phyloP scores from a whole-genome alignment of 148 eudicot species.

The Chenopodium album region DNA sequence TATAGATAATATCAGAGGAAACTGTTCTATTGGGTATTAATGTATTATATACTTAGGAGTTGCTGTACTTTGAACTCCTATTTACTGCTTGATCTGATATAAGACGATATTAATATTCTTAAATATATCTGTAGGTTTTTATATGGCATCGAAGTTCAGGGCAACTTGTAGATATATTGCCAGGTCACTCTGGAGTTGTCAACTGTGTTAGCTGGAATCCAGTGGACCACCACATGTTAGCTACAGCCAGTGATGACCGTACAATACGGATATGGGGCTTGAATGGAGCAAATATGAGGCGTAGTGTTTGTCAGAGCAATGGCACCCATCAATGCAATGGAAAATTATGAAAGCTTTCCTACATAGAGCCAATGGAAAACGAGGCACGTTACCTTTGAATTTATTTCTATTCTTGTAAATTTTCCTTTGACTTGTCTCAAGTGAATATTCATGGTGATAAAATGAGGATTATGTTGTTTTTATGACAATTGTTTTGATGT shows the following conservation, averaged over 20 bases:
- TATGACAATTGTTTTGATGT: conserved; percentile 21
- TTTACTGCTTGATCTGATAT: background rate
- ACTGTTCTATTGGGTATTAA: background rate
- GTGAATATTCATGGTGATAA: conserved; percentile 28
- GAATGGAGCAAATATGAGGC: conserved; percentile 30
- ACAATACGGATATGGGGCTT: conserved; percentile 87
- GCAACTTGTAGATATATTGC: conserved; percentile 55
- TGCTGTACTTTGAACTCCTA: background rate
- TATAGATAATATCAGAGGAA: background rate
- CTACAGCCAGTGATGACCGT: conserved; percentile 88
- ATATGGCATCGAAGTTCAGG: conserved; percentile 85
- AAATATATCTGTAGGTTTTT: conserved; percentile 49
- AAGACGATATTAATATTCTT: background rate
- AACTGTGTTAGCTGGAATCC: conserved; percentile 94
- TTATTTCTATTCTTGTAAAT: conserved; percentile 27
- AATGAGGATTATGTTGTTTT: conserved; percentile 26
- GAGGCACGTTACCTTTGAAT: conserved; percentile 27
- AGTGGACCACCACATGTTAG: conserved; percentile 70
- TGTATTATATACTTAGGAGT: background rate
- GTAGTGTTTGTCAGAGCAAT: conserved; percentile 46
- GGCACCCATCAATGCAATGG: conserved; percentile 39
- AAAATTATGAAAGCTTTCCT: conserved; percentile 17
- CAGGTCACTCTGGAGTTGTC: conserved; percentile 80
- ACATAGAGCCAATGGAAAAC: conserved; percentile 10
- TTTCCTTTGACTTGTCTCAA: conserved; percentile 18